phyloP scores from a whole-genome alignment of 2,329 filamentous ascomycete species.

The Paracorniculantispora psalliotae region DNA sequence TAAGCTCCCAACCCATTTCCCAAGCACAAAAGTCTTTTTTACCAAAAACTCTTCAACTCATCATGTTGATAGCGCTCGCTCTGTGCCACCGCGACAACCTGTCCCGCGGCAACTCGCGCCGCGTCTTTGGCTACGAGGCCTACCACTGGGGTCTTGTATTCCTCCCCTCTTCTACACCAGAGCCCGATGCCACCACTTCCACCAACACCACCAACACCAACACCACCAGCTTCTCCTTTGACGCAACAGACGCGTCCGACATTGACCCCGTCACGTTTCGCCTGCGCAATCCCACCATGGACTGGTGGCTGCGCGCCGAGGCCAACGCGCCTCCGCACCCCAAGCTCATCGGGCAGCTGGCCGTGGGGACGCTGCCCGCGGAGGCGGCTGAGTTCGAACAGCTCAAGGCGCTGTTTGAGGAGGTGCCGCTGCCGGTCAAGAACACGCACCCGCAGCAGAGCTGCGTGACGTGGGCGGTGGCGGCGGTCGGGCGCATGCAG shows the following conservation, averaged over 20 bases:
- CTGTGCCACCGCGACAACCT: conserved; percentile 25
- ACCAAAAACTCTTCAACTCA: neutral
- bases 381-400: conserved; percentile 15
- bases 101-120: conserved; percentile 21
- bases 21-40: neutral
- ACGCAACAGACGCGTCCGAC: conserved; percentile 27
- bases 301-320: conserved; percentile 26
- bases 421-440: conserved; percentile 25
- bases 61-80: conserved; percentile 18
- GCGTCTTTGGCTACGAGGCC: conserved; percentile 24
- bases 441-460: conserved; percentile 30
- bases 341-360: conserved; percentile 25
- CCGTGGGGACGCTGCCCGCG: conserved; percentile 23
- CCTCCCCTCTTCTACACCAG: conserved; percentile 8
- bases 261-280: conserved; percentile 27
- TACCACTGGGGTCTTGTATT: conserved; percentile 29
- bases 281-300: conserved; percentile 28
- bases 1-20: neutral
- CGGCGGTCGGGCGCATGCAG: conserved; percentile 24
- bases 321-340: conserved; percentile 16
- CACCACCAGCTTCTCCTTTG: conserved; percentile 16
- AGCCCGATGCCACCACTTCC: conserved; percentile 8
- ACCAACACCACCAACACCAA: conserved; percentile 7
- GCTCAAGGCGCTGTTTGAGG: conserved; percentile 20
- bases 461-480: conserved; percentile 29